Evolutionary conservation across 73 alveolate genomes (phyloP), one percentile per base, ranked within the genome.

Genomic region (Paramecium sonneborni): DNA sequence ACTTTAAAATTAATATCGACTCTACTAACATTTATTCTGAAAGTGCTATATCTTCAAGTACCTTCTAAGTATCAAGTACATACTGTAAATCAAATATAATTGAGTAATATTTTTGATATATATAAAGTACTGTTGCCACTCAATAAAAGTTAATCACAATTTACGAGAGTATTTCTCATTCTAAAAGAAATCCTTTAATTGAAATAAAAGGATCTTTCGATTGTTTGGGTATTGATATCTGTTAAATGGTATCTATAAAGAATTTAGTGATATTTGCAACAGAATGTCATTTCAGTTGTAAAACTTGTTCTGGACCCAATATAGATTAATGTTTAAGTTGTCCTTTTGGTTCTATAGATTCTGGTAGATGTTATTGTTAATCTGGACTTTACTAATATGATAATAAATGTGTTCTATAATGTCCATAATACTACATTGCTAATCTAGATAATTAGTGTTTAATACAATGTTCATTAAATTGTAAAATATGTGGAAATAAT

Each of bases 321-420:
- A 21, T 30, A 0, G 46, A 74, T 74, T 32, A 35, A 32, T 74
- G 87, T 24, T 38, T 35, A 35, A 74, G 58, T 35, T 74, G 87
- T 74, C 87, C 87, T 15, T 74, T 8, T 21, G 87, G 87, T 1
- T 35, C 68, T 74, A 0, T 35, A 32, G 34, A 30, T 30, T 2
- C 62, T 34, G 87, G 87, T 35, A 35, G 18, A 21, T 74, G 87
- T 74, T 35, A 15, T 18, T 74, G 87, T 74, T 35, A 52, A 52
- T 52, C 68, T 20, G 37, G 62, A n/a, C 37, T 14, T 1, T 21
- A 30, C 23, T 5, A 35, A 30, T 74, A 74, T 38, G 56, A 14
- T 32, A 35, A 35, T 34, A 35, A 74, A 74, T 74, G 87, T 24
- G 46, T 74, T 2, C 14, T 21, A 11, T 14, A 12, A 15, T 74